Evolutionary conservation across 495 filamentous ascomycete genomes (phyloP).

Genomic region (Cetradonia linearis): DNA sequence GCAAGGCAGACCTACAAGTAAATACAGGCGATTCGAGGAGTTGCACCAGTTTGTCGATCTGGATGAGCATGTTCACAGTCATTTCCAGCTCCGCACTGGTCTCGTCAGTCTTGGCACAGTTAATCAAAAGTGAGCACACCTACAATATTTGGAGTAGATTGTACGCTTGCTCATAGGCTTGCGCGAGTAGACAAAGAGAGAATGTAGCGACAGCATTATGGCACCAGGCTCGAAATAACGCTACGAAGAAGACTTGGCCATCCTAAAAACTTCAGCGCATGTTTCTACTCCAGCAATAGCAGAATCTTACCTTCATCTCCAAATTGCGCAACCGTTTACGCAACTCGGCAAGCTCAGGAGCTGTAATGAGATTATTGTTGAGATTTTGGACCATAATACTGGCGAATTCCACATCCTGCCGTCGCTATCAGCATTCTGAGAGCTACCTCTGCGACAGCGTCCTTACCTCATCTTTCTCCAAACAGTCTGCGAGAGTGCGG

Average conservation of each 20-base stretch:
- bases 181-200: slow-evolving; percentile 87
- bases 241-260: slow-evolving; percentile 88
- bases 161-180: slow-evolving; percentile 98
- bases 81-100: slow-evolving; percentile 89
- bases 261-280: slow-evolving; percentile 45
- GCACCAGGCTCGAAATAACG: slow-evolving; percentile 93
- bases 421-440: not conserved
- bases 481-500: slow-evolving; percentile 87
- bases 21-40: slow-evolving; percentile 96
- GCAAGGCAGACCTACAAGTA: slow-evolving; percentile 53
- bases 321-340: slow-evolving; percentile 83
- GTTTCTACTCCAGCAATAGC: not conserved
- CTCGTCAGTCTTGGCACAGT: slow-evolving; percentile 33
- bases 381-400: slow-evolving; percentile 99
- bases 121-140: slow-evolving; percentile 25
- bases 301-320: slow-evolving; percentile 59
- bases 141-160: slow-evolving; percentile 95
- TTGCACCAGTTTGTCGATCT: slow-evolving; percentile 98
- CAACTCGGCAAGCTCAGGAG: slow-evolving; percentile 83
- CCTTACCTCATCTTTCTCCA: slow-evolving; percentile 85
- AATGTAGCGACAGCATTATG: slow-evolving; percentile 98
- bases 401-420: slow-evolving; percentile 82
- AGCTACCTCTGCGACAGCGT: not conserved
- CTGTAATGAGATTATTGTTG: slow-evolving; percentile 98
- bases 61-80: slow-evolving; percentile 97